These are phyloP conservation scores for Chlorella variabilis DNA, from an alignment of 163 green algal genomes.

Conservation along the genomic window DNA sequence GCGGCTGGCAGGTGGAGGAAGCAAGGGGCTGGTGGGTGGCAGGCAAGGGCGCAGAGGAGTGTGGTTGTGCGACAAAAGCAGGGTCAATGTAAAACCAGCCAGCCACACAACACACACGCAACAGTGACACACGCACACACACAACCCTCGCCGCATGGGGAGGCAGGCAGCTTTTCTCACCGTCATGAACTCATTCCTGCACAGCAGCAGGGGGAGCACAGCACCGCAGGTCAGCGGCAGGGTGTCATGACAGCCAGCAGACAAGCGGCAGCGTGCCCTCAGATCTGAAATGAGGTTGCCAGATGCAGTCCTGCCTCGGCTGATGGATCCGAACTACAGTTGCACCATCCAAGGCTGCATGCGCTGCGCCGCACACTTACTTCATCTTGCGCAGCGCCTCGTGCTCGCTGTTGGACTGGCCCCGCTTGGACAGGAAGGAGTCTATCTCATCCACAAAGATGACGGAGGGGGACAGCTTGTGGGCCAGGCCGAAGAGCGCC, in stretches of 20 bases:
- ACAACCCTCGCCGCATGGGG: not conserved
- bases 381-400: slow-evolving; percentile 81
- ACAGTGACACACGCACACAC: not conserved
- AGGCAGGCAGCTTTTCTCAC: not conserved
- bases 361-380: slow-evolving; percentile 6
- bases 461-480: slow-evolving; percentile 72
- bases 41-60: too few species aligned
- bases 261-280: too few species aligned
- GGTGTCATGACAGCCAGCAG: too few species aligned
- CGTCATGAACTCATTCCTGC: slow-evolving; percentile 72
- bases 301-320: too few species aligned
- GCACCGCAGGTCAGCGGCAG: too few species aligned
- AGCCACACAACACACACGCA: not conserved
- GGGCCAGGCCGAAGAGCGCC: slow-evolving; percentile 69
- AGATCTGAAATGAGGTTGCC: too few species aligned
- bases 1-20: not conserved
- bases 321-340: too few species aligned
- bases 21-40: too few species aligned
- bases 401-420: slow-evolving; percentile 59
- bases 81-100: too few species aligned
- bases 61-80: too few species aligned
- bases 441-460: slow-evolving; percentile 80
- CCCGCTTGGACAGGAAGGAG: slow-evolving; percentile 45
- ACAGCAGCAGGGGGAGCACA: too few species aligned
- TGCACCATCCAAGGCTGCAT: too few species aligned